Base-by-base conservation (phyloP, 108 stramenopile species). In the Nitzschia palea region DNA sequence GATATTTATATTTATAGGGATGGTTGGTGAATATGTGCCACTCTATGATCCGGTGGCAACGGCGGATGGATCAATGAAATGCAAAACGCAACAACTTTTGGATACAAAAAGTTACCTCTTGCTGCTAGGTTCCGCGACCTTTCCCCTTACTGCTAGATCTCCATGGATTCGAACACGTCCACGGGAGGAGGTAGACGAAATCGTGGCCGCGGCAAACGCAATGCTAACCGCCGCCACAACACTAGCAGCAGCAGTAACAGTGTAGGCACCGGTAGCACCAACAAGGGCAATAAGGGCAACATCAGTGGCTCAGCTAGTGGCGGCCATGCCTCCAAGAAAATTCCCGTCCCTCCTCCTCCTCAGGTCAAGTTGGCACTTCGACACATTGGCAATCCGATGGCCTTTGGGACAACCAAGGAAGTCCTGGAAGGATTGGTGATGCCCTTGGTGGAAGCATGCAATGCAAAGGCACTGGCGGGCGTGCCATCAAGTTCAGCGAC, bases 321-420 rank as follows among this genome's bases (percentile, higher is more conserved):
- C 29, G 44, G 44, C 26, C 25, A n/a, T n/a, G n/a, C n/a, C n/a
- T n/a, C 22, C 26, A 56, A 44, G 27, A 56, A 56, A 57, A 22
- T 42, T 30, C 20, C 18, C 12, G 45, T 58, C 42, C 79, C 79
- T 36, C 68, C 55, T 26, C 54, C 75, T 4, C 70, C 74, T 4
- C 75, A 76, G 62, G 47, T 68, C 44, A 76, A 76, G 44, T 37
- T 81, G 22, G 66, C 65, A 1, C 45, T 75, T 29, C 80, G 80
- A 3, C 72, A 76, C 64, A 81, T 81, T 61, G 32, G 56, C n/a
- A 65, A 68, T 22, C 42, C 64, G 17, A 67, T 66, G 4, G 45
- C 53, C 9, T 74, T 55, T 70, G 80, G 80, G 50, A 50, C 70
- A 8, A 73, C 61, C 17, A 45, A 69, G 35, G 37, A 34, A 5